A percentile compares a stretch with the other conserved stretches of the same genome.
Evolutionary conservation across 257 asterid genomes (phyloP).

Genomic region (Fraxinus anomala): DNA sequence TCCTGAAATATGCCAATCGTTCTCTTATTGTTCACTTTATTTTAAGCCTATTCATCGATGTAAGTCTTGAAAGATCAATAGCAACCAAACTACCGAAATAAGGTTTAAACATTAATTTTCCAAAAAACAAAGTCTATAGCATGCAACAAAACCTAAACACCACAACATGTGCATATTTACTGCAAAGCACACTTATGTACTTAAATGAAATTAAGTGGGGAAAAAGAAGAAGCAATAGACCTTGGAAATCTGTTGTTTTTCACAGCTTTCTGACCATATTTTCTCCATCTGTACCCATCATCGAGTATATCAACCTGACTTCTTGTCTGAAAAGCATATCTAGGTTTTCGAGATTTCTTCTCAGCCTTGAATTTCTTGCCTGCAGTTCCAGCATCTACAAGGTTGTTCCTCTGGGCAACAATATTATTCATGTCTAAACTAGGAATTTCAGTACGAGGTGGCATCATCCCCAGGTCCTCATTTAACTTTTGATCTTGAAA

Average conservation of each 20-base stretch:
- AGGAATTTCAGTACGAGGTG: conserved; percentile 23
- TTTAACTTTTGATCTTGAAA: background rate
- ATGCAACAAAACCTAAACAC: background rate
- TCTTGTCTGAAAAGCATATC: conserved; percentile 44
- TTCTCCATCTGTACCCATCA: conserved; percentile 53
- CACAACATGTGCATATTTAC: background rate
- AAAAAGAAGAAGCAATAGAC: conserved; percentile 15
- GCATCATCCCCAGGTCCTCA: conserved; percentile 22
- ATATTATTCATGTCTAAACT: conserved; percentile 23
- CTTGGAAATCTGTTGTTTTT: conserved; percentile 51
- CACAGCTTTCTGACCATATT: conserved; percentile 49
- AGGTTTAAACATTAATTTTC: too few relatives aligned
- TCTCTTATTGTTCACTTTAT: too few relatives aligned
- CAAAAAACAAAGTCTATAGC: background rate
- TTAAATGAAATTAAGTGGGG: background rate
- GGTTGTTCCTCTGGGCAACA: conserved; percentile 11
- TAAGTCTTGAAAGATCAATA: too few relatives aligned
- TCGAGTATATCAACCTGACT: conserved; percentile 50
- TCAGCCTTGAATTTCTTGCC: conserved; percentile 31
- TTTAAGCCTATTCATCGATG: too few relatives aligned
- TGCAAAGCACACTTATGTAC: too few relatives aligned
- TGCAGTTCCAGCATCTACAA: conserved; percentile 14
- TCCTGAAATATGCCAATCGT: too few relatives aligned
- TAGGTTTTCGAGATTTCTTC: conserved; percentile 37
- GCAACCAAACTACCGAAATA: too few relatives aligned